Evolutionary conservation across 2,329 filamentous ascomycete genomes (phyloP), one percentile per base, ranked within the genome.

Genomic region (Scedosporium minutisporum): DNA sequence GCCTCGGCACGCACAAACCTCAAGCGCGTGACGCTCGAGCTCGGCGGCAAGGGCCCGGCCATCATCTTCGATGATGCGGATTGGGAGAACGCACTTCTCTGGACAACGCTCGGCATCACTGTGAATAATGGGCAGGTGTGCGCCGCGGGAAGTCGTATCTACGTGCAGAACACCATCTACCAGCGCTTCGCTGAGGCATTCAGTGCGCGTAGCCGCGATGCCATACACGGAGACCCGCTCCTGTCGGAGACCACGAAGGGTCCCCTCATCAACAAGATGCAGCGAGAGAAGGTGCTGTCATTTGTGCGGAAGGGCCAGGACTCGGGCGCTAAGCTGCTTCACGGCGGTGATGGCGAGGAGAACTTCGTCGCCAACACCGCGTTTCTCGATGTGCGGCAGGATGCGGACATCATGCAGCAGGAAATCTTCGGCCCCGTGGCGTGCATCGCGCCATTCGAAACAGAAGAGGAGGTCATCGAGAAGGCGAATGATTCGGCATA

Each of bases 41-140:
- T 97, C 1, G 93, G 93, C 62, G 93, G 93, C 58, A 97, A 97
- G 73, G 90, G 93, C 0, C 93, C 93, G 1, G 96, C 97, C 73
- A 97, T 97, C 67, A 91, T 97, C 41, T 97, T 97, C 71, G 92
- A 97, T 70, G 93, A 97, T 71, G 90, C 93, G 21, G 91, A 97
- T 71, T 77, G 97, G 25, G 93, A 97, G 64, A 78, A 80, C 4
- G 95, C 95, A 2, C 91, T 97, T 0, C 18, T 79, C 72, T 91
- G 33, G 58, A 89, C 76, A 90, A 78, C 85, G 0, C 93, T 92
- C 25, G 93, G 91, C 58, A 84, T 97, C 62, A 79, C 87, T 27
- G 92, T 86, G 70, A 97, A 97, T 75, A 96, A 90, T 0, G 95
- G 95, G 42, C 95, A 99, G 80, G 97, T 95, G 0, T 97, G 95